Evolutionary conservation across 2,329 filamentous ascomycete species (phyloP).

Genomic region (Botrytis fabae): DNA sequence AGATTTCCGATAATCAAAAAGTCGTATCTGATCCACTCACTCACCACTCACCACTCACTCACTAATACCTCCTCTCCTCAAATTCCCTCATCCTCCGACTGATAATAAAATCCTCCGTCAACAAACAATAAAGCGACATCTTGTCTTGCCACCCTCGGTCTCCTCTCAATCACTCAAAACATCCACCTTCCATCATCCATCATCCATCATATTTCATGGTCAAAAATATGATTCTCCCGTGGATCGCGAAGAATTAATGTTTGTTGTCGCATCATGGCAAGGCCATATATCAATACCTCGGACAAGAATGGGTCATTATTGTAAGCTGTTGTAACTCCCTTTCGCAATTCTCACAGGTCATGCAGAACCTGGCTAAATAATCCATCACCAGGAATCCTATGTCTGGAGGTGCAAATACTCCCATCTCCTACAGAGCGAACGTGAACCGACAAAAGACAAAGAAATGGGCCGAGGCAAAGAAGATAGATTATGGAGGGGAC

Average conservation of each 20-base stretch:
- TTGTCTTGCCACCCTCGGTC: neutral
- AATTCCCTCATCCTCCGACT: neutral
- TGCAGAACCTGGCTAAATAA: constrained; percentile 15
- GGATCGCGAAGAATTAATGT: constrained; percentile 22
- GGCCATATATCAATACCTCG: constrained; percentile 35
- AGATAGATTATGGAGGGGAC: constrained; percentile 84
- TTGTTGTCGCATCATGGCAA: constrained; percentile 36
- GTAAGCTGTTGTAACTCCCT: neutral
- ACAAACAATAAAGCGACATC: neutral
- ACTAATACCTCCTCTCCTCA: neutral
- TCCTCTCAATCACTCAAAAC: neutral
- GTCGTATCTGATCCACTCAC: constrained; percentile 10
- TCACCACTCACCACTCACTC: neutral
- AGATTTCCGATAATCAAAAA: constrained; percentile 14
- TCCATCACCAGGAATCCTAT: constrained; percentile 31
- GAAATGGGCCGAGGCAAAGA: constrained; percentile 92
- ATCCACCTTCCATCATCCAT: neutral
- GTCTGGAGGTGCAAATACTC: constrained; percentile 27
- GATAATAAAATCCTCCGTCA: neutral
- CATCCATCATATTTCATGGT: constrained; percentile 10
- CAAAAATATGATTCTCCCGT: constrained; percentile 19
- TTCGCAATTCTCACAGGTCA: neutral
- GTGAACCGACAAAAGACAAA: constrained; percentile 86
- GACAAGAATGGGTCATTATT: constrained; percentile 22
- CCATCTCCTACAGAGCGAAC: constrained; percentile 69